These are phyloP conservation scores for Thermomyces lanuginosus DNA, from an alignment of 2,329 filamentous ascomycete genomes.

Conservation along the genomic window DNA sequence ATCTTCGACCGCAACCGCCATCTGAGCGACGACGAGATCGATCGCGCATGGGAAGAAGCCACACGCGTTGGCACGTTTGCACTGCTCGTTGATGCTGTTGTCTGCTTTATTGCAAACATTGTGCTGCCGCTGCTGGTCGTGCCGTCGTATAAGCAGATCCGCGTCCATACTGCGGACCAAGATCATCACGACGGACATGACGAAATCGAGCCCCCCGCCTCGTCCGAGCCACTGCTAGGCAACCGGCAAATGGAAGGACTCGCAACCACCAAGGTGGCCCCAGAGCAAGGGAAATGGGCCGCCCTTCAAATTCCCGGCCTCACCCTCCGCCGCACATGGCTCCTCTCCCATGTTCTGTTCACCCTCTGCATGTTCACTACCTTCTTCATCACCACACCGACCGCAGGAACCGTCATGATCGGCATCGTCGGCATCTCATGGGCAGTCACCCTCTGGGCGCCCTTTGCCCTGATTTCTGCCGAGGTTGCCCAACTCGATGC, in stretches of 20 bases:
- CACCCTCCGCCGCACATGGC: constrained; percentile 77
- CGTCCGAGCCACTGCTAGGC: constrained; percentile 17
- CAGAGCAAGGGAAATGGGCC: constrained; percentile 20
- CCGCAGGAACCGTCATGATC: constrained; percentile 59
- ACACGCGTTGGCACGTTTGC: constrained; percentile 82
- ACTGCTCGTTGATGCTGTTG: constrained; percentile 71
- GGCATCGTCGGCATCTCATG: constrained; percentile 76
- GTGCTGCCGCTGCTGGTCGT: constrained; percentile 73
- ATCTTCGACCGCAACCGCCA: constrained; percentile 61
- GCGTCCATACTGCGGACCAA: too few relatives aligned
- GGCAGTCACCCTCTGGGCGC: constrained; percentile 87
- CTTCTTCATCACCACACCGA: constrained; percentile 56
- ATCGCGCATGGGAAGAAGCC: constrained; percentile 64
- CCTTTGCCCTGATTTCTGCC: constrained; percentile 84
- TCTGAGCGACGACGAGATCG: constrained; percentile 59
- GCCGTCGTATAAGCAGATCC: constrained; percentile 46
- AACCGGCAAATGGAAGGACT: too few relatives aligned
- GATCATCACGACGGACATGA: constrained; percentile 6
- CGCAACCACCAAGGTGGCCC: constrained; percentile 5
- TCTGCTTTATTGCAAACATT: constrained; percentile 66
- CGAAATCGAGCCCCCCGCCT: constrained; percentile 6
- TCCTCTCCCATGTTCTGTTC: constrained; percentile 72
- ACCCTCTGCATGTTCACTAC: constrained; percentile 67
- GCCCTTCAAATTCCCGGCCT: constrained; percentile 62
- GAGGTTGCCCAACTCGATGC: constrained; percentile 76